Evolutionary conservation across 768 basidiomycete genomes (phyloP).

Genomic region (Auriculariales sp.): DNA sequence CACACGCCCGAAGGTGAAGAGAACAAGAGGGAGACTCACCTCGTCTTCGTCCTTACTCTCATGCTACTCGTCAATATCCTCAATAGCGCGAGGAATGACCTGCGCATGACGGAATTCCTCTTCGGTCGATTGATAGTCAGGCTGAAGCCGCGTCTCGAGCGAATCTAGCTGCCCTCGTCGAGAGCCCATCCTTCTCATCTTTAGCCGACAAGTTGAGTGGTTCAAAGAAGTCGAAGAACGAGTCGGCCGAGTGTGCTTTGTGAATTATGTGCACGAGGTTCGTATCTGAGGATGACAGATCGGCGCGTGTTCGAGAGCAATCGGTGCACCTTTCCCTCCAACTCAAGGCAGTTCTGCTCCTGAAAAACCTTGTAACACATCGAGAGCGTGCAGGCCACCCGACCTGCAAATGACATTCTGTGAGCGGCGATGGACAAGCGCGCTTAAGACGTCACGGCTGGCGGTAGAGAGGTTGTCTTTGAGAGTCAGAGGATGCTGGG

Average conservation of each 20-base stretch:
- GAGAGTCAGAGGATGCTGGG: no score
- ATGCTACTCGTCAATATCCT: no score
- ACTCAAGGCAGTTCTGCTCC: slow-evolving; percentile 81
- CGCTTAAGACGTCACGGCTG: slow-evolving; percentile 47
- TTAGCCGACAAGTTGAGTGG: slow-evolving; percentile 64
- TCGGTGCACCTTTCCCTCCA: slow-evolving; percentile 98
- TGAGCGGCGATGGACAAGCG: slow-evolving; percentile 80
- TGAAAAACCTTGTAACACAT: slow-evolving; percentile 90
- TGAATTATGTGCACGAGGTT: slow-evolving; percentile 69
- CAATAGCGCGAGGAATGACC: no score
- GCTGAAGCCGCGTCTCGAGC: no score
- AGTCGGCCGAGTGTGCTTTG: slow-evolving; percentile 82
- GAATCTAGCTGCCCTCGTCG: no score
- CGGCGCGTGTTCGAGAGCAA: no score
- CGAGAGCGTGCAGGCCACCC: slow-evolving; percentile 88
- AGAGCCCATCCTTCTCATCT: slow-evolving; percentile 47
- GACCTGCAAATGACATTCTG: slow-evolving; percentile 75
- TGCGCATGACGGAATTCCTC: no score
- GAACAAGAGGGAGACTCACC: no score
- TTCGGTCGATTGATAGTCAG: no score
- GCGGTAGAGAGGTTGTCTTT: slow-evolving; percentile 20
- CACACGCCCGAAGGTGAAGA: no score
- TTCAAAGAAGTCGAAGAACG: slow-evolving; percentile 98
- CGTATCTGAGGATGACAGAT: no score
- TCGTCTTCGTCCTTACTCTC: no score